Conservation (phyloP, 306 rosid genomes). For the Prunus davidiana region DNA sequence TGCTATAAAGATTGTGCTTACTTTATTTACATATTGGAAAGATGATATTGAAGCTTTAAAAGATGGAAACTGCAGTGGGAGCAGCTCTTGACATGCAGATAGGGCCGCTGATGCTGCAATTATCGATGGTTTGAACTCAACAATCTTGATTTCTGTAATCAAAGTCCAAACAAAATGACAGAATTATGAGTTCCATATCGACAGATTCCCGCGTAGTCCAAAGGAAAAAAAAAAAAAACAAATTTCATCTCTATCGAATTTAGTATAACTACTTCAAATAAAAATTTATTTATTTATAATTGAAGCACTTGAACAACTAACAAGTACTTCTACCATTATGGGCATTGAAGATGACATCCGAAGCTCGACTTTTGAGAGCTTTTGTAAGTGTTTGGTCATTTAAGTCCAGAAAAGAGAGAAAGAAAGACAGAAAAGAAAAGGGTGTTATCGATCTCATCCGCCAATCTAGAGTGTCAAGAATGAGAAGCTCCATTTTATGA, state of each 20-base stretch:
- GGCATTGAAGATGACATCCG: conserved; percentile 53
- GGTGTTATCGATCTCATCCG: conserved; percentile 78
- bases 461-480: conserved; percentile 69
- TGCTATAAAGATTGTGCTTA: conserved; percentile 17
- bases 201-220: too few species aligned
- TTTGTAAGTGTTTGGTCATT: conserved; percentile 35
- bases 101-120: conserved; percentile 65
- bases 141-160: conserved; percentile 45
- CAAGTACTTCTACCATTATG: conserved; percentile 44
- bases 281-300: not conserved
- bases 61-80: conserved; percentile 36
- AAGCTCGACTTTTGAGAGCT: conserved; percentile 55
- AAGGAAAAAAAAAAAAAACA: too few species aligned
- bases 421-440: conserved; percentile 61
- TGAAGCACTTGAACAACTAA: conserved; percentile 6
- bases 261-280: not conserved
- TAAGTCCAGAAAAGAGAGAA: conserved; percentile 40
- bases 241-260: too few species aligned
- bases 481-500: conserved; percentile 59
- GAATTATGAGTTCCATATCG: not conserved
- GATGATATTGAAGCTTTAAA: conserved; percentile 42
- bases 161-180: conserved; percentile 2
- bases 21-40: conserved; percentile 46
- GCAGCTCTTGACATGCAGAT: conserved; percentile 43
- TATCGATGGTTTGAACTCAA: conserved; percentile 60